Base-by-base conservation (phyloP, 768 basidiomycete genomes). In the Serendipita sp. region DNA sequence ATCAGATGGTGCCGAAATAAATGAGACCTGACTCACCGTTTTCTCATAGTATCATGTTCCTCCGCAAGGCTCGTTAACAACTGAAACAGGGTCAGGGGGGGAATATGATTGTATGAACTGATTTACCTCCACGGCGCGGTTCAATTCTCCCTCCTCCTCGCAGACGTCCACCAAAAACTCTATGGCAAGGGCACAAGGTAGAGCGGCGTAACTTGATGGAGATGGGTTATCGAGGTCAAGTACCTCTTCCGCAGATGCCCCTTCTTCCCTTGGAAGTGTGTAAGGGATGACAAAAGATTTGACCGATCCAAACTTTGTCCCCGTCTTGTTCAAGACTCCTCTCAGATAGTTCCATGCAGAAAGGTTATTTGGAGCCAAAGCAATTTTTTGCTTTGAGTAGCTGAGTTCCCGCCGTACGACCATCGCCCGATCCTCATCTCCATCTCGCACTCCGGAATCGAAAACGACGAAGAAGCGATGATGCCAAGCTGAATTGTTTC, bases 401-500 rank as follows among this genome's bases (percentile, higher is more conserved):
- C 90, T 93, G 64, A 93, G 70, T 73, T 97, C 95, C 62, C 86
- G 76, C 69, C 80, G 78, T 33, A 86, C 69, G 1, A 86, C 75
- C 45, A 79, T 78, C 63, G 80, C 80, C 65, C 82, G 73, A 67
- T 87, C 83, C 70, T 80, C 77, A 69, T 85, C 81, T n/a, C 83
- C 81, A 63, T 78, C 73, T 68, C 82, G 74, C 66, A 84, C 76
- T 44, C 86, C 84, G 62, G 79, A 81, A 65, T 82, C 80, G 73
- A 84, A 90, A 53, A 90, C 84, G 66, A 93, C 81, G 72, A 91
- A 96, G 78, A 93, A 87, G 48, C 92, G 84, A 74, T 94, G 91
- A 74, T 92, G 89, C 96, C 96, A 99, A 23, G 90, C 96, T 37
- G 91, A 94, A 71, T 99, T 99, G 74, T 99, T 99, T 69, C 96